These are phyloP conservation scores for Penicillium malachiteum DNA, from an alignment of 495 filamentous ascomycete species.

Conservation along the genomic window DNA sequence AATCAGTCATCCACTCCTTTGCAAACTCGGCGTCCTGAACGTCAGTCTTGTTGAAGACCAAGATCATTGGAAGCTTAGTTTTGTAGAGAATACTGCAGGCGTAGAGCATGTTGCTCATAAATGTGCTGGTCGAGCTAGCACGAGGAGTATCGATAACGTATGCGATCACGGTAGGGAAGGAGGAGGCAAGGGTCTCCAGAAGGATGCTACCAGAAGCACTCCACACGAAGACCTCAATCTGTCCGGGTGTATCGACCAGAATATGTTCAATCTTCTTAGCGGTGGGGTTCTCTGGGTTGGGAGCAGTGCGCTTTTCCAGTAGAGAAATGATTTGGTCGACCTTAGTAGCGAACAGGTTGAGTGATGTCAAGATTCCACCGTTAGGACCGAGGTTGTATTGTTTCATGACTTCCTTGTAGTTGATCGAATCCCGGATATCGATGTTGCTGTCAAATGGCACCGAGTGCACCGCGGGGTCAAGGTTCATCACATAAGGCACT, in stretches of 20 bases:
- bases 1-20: constrained; percentile 99
- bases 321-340: constrained; percentile 89
- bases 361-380: constrained; percentile 92
- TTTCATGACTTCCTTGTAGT: constrained; percentile 99
- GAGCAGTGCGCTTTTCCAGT: constrained; percentile 78
- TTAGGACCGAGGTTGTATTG: constrained; percentile 98
- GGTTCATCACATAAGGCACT: constrained; percentile 91
- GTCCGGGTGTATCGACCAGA: constrained; percentile 91
- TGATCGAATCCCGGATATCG: constrained; percentile 97
- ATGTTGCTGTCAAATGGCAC: constrained; percentile 99
- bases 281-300: constrained; percentile 59
- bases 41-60: constrained; percentile 99
- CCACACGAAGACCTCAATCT: constrained; percentile 99
- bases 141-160: constrained; percentile 97
- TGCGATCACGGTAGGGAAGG: constrained; percentile 93
- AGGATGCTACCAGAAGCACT: constrained; percentile 89
- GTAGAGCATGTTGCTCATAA: constrained; percentile 99
- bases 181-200: constrained; percentile 86
- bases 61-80: constrained; percentile 94
- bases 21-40: constrained; percentile 87
- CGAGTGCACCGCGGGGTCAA: constrained; percentile 89
- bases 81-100: constrained; percentile 98
- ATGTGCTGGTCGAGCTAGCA: constrained; percentile 86
- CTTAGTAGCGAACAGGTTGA: constrained; percentile 97
- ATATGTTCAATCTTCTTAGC: constrained; percentile 75